Percentiles rank a stretch among this genome's conserved stretches.
phyloP scores from a whole-genome alignment of 306 rosid genomes.

The Fragaria nilgerrensis region DNA sequence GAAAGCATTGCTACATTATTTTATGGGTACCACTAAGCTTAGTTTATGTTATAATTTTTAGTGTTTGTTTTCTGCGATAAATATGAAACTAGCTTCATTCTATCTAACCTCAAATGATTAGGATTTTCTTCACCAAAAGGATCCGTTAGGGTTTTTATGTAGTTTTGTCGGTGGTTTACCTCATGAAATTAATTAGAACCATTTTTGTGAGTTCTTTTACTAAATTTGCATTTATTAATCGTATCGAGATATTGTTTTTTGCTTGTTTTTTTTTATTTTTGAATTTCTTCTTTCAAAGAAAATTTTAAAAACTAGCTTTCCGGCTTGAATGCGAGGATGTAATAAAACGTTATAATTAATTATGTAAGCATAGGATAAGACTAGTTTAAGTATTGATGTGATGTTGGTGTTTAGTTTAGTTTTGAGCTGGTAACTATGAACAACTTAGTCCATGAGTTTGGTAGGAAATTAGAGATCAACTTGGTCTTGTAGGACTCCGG shows the following conservation, averaged over 20 bases:
- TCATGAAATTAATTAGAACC: background rate
- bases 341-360: background rate
- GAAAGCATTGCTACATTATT: background rate
- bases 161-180: background rate
- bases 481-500: background rate
- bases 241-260: background rate
- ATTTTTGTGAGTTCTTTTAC: background rate
- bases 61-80: background rate
- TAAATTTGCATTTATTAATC: background rate
- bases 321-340: background rate
- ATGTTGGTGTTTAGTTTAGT: background rate
- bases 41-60: background rate
- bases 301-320: too few relatives aligned
- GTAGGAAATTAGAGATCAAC: background rate
- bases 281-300: background rate
- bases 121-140: background rate
- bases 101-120: constrained; percentile 2
- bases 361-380: background rate
- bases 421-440: background rate
- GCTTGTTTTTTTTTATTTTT: background rate
- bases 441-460: background rate
- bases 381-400: background rate
- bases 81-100: constrained; percentile 5
- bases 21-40: background rate
- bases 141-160: background rate